Evolutionary conservation across 2,329 filamentous ascomycete species (phyloP), one percentile per base, ranked within the genome.

Genomic region (Ophiostoma quercus): DNA sequence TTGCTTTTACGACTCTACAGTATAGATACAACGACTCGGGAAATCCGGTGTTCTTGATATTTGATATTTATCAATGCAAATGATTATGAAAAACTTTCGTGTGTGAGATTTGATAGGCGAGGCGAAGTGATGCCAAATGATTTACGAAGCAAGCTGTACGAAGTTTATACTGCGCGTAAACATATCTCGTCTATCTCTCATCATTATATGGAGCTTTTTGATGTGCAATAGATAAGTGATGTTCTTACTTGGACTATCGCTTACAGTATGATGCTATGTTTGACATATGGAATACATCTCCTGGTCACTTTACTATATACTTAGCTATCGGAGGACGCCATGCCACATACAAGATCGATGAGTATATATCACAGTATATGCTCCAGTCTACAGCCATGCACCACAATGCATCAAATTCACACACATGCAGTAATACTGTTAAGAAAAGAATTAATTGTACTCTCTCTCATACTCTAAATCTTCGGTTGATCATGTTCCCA

Each of bases 21-120:
- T 39, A 65, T 65, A 71, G 67, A 71, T 71, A 71, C 70, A 69
- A 57, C 41, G 63, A 71, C 66, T 68, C 68, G 66, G 67, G 62
- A 65, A 22, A 37, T 41, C 22, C 22, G 63, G 66, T 32, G 68
- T 68, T 62, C 51, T 68, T 66, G 19, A 66, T 37, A 66, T 37
- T 62, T 68, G 25, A 65, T 37, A 22, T 65, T 62, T 65, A 65
- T 65, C 25, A 71, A 71, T 71, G 67, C 67, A 41, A 71, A 71
- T 65, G 70, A 71, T 69, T 65, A 68, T 47, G 62, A 68, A 71
- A 70, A 39, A 9, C 16, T 9, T 14, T 3, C 11, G 2, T 25
- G 29, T 66, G 37, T 14, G 8, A 29, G 37, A 47, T 47, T 19
- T 47, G 16, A 16, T 7, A 8, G 19, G 5, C n/a, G 16, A 47